These are phyloP conservation scores for Phytophthora rubi DNA, from an alignment of 352 stramenopile species.

Conservation along the genomic window DNA sequence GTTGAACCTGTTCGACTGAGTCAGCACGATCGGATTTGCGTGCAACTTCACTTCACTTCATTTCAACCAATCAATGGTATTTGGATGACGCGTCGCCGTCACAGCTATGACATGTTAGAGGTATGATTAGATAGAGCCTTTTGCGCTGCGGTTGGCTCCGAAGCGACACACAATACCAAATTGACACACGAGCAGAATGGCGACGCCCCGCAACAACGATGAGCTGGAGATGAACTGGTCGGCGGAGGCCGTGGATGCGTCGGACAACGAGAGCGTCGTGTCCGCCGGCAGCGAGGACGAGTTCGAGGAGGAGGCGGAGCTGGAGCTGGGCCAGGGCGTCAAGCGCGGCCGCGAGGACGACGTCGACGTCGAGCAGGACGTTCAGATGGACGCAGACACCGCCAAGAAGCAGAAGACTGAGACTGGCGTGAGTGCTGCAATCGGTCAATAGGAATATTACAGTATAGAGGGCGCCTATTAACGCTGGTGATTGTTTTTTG, in stretches of 20 bases:
- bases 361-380: conserved; percentile 11
- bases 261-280: conserved; percentile 58
- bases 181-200: neutral
- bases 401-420: conserved; percentile 67
- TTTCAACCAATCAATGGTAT: neutral
- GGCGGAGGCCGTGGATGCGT: conserved; percentile 42
- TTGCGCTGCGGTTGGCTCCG: neutral
- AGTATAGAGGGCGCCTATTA: too few species aligned
- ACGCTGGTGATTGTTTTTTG: neutral
- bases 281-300: conserved; percentile 83
- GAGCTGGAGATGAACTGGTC: conserved; percentile 75
- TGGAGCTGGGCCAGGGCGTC: conserved; percentile 48
- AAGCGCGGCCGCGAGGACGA: conserved; percentile 57
- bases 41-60: too few species aligned
- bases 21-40: neutral
- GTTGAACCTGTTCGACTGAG: too few species aligned
- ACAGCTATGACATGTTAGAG: neutral
- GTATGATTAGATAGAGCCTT: neutral
- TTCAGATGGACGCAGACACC: conserved; percentile 15
- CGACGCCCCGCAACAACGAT: conserved; percentile 53
- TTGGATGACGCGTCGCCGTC: neutral
- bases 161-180: neutral
- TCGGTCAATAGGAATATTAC: too few species aligned
- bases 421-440: neutral
- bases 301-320: conserved; percentile 75